Conservation (phyloP, 306 rosid species). For the Canavalia gladiata region DNA sequence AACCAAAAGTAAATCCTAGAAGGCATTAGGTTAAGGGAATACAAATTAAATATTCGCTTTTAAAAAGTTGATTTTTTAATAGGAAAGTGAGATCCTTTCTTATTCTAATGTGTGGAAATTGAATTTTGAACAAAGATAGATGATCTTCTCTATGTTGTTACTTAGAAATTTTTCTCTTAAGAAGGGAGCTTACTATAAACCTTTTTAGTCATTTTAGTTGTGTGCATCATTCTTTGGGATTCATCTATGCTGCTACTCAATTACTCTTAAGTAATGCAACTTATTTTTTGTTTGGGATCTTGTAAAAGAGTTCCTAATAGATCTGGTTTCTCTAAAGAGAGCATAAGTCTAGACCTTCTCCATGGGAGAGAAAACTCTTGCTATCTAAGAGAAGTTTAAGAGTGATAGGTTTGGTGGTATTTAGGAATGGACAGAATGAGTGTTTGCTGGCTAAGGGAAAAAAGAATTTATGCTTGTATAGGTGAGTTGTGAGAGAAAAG, state of each 20-base stretch:
- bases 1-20: background rate
- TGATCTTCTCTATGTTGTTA: slow-evolving; percentile 16
- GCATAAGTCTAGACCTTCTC: slow-evolving; percentile 81
- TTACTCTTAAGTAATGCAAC: slow-evolving; percentile 4
- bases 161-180: background rate
- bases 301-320: slow-evolving; percentile 79
- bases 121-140: slow-evolving; percentile 33
- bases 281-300: slow-evolving; percentile 62
- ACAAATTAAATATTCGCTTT: slow-evolving; percentile 29
- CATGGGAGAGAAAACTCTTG: slow-evolving; percentile 52
- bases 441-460: no score
- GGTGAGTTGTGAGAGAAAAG: no score
- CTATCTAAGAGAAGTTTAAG: no score
- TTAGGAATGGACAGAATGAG: no score
- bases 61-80: slow-evolving; percentile 17
- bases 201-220: slow-evolving; percentile 20
- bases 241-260: slow-evolving; percentile 26
- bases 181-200: slow-evolving; percentile 15
- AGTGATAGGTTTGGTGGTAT: no score
- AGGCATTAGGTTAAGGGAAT: slow-evolving; percentile 24
- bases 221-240: slow-evolving; percentile 31
- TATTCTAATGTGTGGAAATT: slow-evolving; percentile 31
- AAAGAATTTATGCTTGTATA: no score
- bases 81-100: slow-evolving; percentile 5
- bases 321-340: slow-evolving; percentile 81